Evolutionary conservation across 306 rosid genomes (phyloP), one percentile per base, ranked within the genome.

Genomic region (Abrus pulchellus): DNA sequence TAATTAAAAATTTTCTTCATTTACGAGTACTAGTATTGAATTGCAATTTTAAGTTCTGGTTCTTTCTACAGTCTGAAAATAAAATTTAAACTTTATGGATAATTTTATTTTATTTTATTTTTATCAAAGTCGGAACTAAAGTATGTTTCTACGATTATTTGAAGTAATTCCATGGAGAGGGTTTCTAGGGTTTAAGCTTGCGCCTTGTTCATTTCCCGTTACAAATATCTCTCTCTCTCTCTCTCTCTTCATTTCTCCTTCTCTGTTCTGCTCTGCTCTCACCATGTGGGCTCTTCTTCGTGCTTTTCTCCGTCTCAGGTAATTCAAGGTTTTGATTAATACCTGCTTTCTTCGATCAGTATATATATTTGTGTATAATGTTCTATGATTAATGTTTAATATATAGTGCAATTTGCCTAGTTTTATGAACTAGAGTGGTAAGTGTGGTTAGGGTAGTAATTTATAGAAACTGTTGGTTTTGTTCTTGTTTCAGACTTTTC

Each of bases 241-340:
- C 0, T 3, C 27, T 36, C 40, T 57, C 12, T 57, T 6, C 0
- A 4, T 11, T 20, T 20, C 20, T 20, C 20, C 20, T 20, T 20
- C 20, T 20, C 20, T 20, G 43, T 27, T 38, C 20, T 30, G 29
- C 34, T 53, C 47, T 44, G 68, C 7, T 41, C 48, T 27, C 43
- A 52, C 33, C 82, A 92, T 89, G 97, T 92, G 90, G 92, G 86
- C 97, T 82, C 89, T 90, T 69, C 92, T 89, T 82, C 91, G 92
- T 13, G 86, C 90, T 78, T 84, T 88, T 62, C 29, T 83, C 87
- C 78, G 88, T 44, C 79, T 86, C 83, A 83, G 97, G 97, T 92
- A 75, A 48, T 20, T 14, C 0, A 40, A 40, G 10, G 28, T 66
- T 41, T 2, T 5, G 2, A 70, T 33, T 0, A n/a, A n/a, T 13